Evolutionary conservation across 192 early-diverging fungal species (phyloP).

Genomic region (Coemansia sp.): DNA sequence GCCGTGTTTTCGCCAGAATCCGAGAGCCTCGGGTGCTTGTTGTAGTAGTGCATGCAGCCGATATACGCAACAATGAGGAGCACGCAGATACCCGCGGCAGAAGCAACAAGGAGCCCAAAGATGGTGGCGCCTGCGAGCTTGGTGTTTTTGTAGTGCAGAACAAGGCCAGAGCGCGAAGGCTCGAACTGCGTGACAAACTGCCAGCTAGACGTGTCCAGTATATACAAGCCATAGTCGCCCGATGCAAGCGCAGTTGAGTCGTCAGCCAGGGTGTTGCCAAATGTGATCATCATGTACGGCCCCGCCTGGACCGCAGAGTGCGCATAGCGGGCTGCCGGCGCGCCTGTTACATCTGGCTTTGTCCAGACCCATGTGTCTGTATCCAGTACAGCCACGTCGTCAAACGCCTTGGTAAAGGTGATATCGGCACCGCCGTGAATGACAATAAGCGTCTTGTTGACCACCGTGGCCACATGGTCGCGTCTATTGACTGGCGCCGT

Average conservation of each 20-base stretch:
- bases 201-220: conserved; percentile 44
- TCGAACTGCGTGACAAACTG: conserved; percentile 37
- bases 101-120: conserved; percentile 45
- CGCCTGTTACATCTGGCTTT: conserved; percentile 10
- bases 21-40: conserved; percentile 33
- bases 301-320: conserved; percentile 41
- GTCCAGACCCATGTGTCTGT: conserved; percentile 48
- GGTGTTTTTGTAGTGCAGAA: conserved; percentile 18
- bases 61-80: conserved; percentile 36
- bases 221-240: conserved; percentile 34
- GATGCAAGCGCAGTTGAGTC: not conserved
- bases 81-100: conserved; percentile 27
- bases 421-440: conserved; percentile 40
- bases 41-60: conserved; percentile 45
- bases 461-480: conserved; percentile 44
- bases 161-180: conserved; percentile 26
- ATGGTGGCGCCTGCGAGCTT: conserved; percentile 41
- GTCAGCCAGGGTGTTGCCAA: conserved; percentile 21
- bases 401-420: conserved; percentile 26
- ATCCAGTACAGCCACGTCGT: conserved; percentile 50
- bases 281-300: conserved; percentile 44
- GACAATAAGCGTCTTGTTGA: conserved; percentile 35
- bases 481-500: conserved; percentile 21
- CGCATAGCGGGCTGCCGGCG: conserved; percentile 35
- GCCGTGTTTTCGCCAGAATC: conserved; percentile 21